These are phyloP conservation scores for Nemania abortiva DNA, from an alignment of 2,329 filamentous ascomycete genomes.

Conservation along the genomic window DNA sequence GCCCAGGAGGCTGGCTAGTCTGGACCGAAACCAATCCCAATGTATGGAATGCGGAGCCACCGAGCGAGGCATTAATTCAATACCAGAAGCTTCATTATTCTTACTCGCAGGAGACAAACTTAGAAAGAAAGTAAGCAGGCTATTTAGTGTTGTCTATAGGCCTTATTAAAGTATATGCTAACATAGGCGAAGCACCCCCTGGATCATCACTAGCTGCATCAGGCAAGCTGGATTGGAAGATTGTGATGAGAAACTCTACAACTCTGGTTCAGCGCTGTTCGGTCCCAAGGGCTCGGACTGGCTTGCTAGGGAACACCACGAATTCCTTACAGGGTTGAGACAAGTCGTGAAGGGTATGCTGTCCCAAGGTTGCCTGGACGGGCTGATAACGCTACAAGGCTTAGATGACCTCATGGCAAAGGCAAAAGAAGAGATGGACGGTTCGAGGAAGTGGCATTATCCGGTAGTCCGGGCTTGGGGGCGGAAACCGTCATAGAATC, in stretches of 20 bases:
- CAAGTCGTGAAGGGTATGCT: constrained; percentile 25
- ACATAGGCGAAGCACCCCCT: constrained; percentile 14
- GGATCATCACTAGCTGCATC: constrained; percentile 25
- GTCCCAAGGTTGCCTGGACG: constrained; percentile 24
- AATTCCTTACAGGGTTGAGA: background rate
- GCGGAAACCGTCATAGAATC: constrained; percentile 2
- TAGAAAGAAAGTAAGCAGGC: constrained; percentile 24
- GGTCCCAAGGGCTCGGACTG: constrained; percentile 19
- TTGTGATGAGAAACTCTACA: constrained; percentile 16
- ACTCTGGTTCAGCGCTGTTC: constrained; percentile 11
- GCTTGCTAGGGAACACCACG: constrained; percentile 15
- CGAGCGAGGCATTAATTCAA: constrained; percentile 19
- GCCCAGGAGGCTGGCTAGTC: constrained; percentile 38
- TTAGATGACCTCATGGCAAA: constrained; percentile 4
- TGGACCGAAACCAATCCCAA: constrained; percentile 12
- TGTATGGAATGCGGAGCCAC: constrained; percentile 19
- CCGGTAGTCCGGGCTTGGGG: constrained; percentile 21
- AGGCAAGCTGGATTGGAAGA: constrained; percentile 13
- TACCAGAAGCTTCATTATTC: constrained; percentile 26
- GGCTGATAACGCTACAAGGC: constrained; percentile 26
- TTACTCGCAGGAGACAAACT: background rate
- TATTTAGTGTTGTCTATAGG: too few relatives aligned
- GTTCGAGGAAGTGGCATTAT: constrained; percentile 16
- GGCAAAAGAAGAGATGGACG: constrained; percentile 17
- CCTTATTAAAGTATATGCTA: background rate